phyloP scores from a whole-genome alignment of 257 asterid species.

The Paulownia fortunei region DNA sequence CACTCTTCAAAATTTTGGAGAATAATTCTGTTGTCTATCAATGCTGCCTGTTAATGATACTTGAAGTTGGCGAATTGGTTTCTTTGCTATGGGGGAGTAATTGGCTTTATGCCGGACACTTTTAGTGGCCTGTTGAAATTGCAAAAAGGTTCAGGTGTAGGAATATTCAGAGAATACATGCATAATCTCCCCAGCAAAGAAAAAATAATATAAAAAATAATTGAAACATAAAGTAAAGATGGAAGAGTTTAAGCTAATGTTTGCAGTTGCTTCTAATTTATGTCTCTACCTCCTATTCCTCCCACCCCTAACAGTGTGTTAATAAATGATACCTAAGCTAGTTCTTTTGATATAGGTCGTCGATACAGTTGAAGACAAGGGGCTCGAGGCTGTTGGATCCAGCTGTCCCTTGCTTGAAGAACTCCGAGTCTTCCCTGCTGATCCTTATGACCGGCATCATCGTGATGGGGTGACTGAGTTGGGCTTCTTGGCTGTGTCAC shows the following conservation, averaged over 20 bases:
- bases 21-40: background rate
- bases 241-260: background rate
- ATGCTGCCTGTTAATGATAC: background rate
- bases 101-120: background rate
- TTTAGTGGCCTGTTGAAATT: background rate
- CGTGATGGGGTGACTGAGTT: conserved; percentile 72
- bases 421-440: conserved; percentile 78
- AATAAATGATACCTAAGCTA: background rate
- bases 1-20: background rate
- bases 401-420: conserved; percentile 87
- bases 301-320: too few species aligned
- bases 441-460: conserved; percentile 61
- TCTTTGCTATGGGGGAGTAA: background rate
- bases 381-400: conserved; percentile 76
- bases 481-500: conserved; percentile 84
- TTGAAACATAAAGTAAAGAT: background rate
- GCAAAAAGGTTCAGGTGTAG: background rate
- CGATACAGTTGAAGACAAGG: conserved; percentile 83
- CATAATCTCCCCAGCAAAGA: background rate
- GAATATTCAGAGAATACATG: too few species aligned
- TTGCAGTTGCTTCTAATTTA: background rate
- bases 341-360: conserved; percentile 55
- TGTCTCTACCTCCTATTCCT: background rate
- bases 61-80: background rate
- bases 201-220: too few species aligned